Base-by-base conservation (phyloP, 768 basidiomycete species). In the Cystobasidium onofrii region DNA sequence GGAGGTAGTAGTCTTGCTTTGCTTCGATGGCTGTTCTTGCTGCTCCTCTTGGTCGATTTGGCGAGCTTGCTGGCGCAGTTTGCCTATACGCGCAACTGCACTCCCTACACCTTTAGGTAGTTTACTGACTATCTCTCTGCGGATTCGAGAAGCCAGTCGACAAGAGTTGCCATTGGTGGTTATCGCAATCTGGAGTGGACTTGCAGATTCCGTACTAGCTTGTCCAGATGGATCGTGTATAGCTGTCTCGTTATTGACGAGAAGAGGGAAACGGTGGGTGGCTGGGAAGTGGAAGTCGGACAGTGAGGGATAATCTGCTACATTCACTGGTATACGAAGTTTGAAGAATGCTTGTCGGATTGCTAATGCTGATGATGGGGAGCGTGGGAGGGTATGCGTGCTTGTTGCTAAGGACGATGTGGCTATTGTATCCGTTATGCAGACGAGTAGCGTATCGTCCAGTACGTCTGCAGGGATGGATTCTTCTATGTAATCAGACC, bases 81-180 rank as follows among this genome's bases (percentile, higher is more conserved):
- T 81, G 0, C 91, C 90, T 0, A 97, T 84, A 44, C 87, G 89
- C 33, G 84, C 83, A 0, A 91, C 90, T 0, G 94, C 92, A 1
- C 80, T 82, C 0, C 92, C 93, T 0, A 90, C 84, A 9, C 88
- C 87, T 73, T 83, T 85, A 0, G 92, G 88, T 3, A 99, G 82
- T 46, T 84, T 84, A 0, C 89, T 83, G 1, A 95, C 87, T 64
- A 97, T 88, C 27, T 97, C 92, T 29, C 95, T 84, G 41, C 87
- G 86, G 44, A 99, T 82, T 13, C 95, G 85, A 0, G 87, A 85
- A 0, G 88, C 88, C 2, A 99, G 84, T 6, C 95, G 83, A 78
- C 95, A 97, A 1, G 93, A 95, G 75, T 89, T 86, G 0, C 92
- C 92, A 77, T 96, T 97, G 0, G 94, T 94, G 1, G 92, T 90